A percentile compares a stretch with the other conserved stretches of the same genome.
Conservation (phyloP, 805 yeast species). For the Candida boleticola region DNA sequence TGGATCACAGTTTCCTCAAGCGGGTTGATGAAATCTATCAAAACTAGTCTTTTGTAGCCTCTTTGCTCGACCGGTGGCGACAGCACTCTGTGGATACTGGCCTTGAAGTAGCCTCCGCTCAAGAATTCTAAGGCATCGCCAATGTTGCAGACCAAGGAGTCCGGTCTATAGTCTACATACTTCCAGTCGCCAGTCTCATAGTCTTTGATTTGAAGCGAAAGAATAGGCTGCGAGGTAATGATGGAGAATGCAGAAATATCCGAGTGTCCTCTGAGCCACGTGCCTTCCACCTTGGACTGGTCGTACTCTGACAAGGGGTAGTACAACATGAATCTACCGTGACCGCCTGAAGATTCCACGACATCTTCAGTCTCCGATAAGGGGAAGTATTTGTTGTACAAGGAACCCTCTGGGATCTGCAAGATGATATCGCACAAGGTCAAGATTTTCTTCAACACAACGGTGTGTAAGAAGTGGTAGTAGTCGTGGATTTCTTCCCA, state of each 20-base stretch:
- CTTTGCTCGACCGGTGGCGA: conserved; percentile 45
- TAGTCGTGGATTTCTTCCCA: conserved; percentile 36
- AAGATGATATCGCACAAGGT: conserved; percentile 43
- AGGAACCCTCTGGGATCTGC: conserved; percentile 46
- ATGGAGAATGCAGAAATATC: conserved; percentile 42
- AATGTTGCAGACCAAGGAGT: conserved; percentile 39
- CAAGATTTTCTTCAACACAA: conserved; percentile 34
- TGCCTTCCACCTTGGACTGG: conserved; percentile 29
- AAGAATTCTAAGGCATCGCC: conserved; percentile 42
- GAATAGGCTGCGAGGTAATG: conserved; percentile 40
- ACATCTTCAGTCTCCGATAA: conserved; percentile 23
- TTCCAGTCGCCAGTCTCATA: conserved; percentile 36
- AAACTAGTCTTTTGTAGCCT: conserved; percentile 32
- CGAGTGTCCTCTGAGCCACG: conserved; percentile 49
- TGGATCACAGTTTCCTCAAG: conserved; percentile 33
- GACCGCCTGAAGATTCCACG: conserved; percentile 20
- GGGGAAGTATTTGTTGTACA: conserved; percentile 31
- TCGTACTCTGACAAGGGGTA: conserved; percentile 23
- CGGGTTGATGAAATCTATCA: conserved; percentile 46
- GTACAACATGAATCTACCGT: conserved; percentile 26
- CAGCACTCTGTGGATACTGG: conserved; percentile 47
- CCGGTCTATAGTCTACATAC: conserved; percentile 38
- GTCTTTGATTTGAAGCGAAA: conserved; percentile 39
- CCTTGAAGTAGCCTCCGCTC: conserved; percentile 47
- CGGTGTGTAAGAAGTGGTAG: conserved; percentile 35